A percentile compares a stretch with the other conserved stretches of the same genome.
Conservation (phyloP, 1,139 yeast species). For the Sugiyamaella xylanicola region DNA sequence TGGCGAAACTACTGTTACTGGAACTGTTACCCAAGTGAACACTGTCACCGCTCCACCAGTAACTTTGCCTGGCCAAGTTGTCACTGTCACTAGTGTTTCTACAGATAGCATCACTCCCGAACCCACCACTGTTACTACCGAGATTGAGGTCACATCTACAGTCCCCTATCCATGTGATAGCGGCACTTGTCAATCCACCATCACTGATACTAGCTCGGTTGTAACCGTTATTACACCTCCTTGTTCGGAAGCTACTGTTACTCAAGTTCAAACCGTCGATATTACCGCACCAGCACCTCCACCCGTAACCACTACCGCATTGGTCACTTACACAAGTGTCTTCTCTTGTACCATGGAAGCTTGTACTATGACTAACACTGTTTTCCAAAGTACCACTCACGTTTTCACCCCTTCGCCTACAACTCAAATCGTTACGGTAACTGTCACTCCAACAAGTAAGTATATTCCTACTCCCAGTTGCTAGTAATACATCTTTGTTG, state of each 20-base stretch:
- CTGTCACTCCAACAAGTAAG: conserved; percentile 16
- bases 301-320: conserved; percentile 22
- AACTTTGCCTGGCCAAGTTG: conserved; percentile 19
- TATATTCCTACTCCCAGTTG: conserved; percentile 4
- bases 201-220: conserved; percentile 20
- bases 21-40: conserved; percentile 20
- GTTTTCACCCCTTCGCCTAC: conserved; percentile 19
- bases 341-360: conserved; percentile 17
- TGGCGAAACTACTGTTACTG: conserved; percentile 22
- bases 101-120: conserved; percentile 20
- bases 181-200: conserved; percentile 23
- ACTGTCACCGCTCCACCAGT: conserved; percentile 24
- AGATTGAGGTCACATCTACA: conserved; percentile 20
- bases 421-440: conserved; percentile 19
- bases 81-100: conserved; percentile 21
- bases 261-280: conserved; percentile 20
- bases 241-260: conserved; percentile 15
- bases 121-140: conserved; percentile 22
- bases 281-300: conserved; percentile 23
- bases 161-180: conserved; percentile 23
- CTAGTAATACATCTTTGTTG: conserved; percentile 2
- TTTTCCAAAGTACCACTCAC: conserved; percentile 16
- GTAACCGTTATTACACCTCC: conserved; percentile 22
- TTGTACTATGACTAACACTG: conserved; percentile 23
- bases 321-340: conserved; percentile 22